A percentile compares a stretch with the other conserved stretches of the same genome.
Conservation (phyloP, 176 grass and related monocot genomes). For the Ampelocalamus luodianensis region DNA sequence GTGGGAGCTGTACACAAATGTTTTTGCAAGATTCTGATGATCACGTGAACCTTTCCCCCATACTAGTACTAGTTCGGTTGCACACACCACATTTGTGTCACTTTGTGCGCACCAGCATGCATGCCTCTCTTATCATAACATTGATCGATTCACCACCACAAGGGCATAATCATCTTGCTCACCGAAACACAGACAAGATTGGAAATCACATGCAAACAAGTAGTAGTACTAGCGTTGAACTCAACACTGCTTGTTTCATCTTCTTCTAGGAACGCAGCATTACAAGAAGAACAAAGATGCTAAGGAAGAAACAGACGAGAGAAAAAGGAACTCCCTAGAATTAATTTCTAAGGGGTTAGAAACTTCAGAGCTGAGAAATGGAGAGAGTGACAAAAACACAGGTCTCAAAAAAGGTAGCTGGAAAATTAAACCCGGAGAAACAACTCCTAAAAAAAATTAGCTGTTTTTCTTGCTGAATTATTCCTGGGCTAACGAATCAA, state of each 20-base stretch:
- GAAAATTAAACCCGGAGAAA: slow-evolving; percentile 51
- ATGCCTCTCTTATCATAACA: slow-evolving; percentile 30
- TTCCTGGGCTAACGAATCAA: slow-evolving; percentile 51
- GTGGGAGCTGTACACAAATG: neutral
- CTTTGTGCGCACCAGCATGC: slow-evolving; percentile 37
- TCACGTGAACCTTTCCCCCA: slow-evolving; percentile 42
- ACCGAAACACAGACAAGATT: slow-evolving; percentile 56
- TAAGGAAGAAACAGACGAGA: slow-evolving; percentile 26
- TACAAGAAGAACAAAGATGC: slow-evolving; percentile 43
- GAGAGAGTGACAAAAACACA: slow-evolving; percentile 42
- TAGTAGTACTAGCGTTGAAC: neutral
- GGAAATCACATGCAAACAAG: slow-evolving; percentile 42
- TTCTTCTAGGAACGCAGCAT: slow-evolving; percentile 55
- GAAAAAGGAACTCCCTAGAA: slow-evolving; percentile 53
- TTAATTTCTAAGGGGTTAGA: slow-evolving; percentile 60
- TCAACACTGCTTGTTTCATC: slow-evolving; percentile 44
- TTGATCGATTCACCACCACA: slow-evolving; percentile 20
- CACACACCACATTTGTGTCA: slow-evolving; percentile 43
- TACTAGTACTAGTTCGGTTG: slow-evolving; percentile 9
- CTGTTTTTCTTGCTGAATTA: slow-evolving; percentile 57
- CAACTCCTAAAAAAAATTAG: slow-evolving; percentile 47
- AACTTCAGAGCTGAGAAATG: slow-evolving; percentile 44
- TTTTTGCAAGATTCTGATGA: slow-evolving; percentile 29
- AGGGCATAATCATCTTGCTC: slow-evolving; percentile 49
- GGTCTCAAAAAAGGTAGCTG: slow-evolving; percentile 29